A percentile compares a stretch with the other conserved stretches of the same genome.
phyloP scores from a whole-genome alignment of 2,329 filamentous ascomycete genomes.

The Calonectria montana region DNA sequence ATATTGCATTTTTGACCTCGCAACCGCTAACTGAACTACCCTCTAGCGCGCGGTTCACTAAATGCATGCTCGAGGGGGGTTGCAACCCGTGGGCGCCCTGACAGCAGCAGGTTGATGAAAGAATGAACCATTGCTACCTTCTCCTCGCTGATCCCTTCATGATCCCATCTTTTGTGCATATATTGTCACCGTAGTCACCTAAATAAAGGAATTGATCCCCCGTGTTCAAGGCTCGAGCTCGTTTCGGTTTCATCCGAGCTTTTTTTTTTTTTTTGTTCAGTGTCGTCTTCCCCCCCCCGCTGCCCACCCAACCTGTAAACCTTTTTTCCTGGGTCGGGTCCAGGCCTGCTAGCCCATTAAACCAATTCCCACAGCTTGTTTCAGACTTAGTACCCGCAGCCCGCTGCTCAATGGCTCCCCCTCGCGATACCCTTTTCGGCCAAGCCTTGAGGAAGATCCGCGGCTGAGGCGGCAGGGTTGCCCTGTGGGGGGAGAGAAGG shows the following conservation, averaged over 20 bases:
- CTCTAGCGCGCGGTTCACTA: conserved; percentile 16
- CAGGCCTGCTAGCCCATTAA: background rate
- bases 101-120: background rate
- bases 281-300: background rate
- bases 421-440: conserved; percentile 13
- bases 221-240: conserved; percentile 3
- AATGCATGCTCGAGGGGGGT: background rate
- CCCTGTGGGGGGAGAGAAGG: background rate
- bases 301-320: background rate
- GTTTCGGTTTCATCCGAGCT: conserved; percentile 21
- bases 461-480: background rate
- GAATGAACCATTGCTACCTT: background rate
- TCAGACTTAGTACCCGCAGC: conserved; percentile 6
- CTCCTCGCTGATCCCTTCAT: background rate
- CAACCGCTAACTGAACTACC: background rate
- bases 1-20: background rate
- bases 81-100: background rate
- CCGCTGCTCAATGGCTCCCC: conserved; percentile 9
- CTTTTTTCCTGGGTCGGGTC: background rate
- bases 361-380: conserved; percentile 7
- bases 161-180: background rate
- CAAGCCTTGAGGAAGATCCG: conserved; percentile 3
- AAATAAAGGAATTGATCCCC: background rate
- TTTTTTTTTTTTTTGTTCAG: background rate
- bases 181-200: background rate